These are phyloP conservation scores for Paramecium sonneborni DNA, from an alignment of 73 alveolate species.

Conservation along the genomic window DNA sequence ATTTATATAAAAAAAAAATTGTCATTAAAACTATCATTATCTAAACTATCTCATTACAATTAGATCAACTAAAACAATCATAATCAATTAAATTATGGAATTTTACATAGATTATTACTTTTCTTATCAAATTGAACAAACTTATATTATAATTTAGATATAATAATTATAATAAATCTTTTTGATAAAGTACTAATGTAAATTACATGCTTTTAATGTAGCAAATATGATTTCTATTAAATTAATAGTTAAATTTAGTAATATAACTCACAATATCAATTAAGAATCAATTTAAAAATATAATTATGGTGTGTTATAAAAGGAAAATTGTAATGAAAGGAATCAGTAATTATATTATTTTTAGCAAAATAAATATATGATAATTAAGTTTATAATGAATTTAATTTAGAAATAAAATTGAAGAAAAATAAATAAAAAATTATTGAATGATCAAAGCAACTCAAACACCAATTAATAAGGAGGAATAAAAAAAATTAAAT, in stretches of 20 bases:
- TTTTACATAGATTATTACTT: too few relatives aligned
- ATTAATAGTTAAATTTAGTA: too few relatives aligned
- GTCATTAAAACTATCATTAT: background rate
- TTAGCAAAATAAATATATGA: background rate
- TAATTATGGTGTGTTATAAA: too few relatives aligned
- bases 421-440: background rate
- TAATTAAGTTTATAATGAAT: background rate
- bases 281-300: background rate
- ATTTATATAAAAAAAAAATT: background rate
- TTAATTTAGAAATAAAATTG: background rate
- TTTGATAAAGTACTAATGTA: too few relatives aligned
- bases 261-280: background rate
- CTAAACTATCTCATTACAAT: too few relatives aligned
- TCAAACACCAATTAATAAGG: constrained; percentile 25
- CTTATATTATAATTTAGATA: background rate
- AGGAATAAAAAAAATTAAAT: constrained; percentile 56
- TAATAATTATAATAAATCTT: background rate
- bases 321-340: too few relatives aligned
- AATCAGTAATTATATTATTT: background rate
- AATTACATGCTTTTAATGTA: too few relatives aligned
- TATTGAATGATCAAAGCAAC: background rate
- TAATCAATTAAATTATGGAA: background rate
- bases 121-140: background rate
- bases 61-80: too few relatives aligned
- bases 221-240: too few relatives aligned